A percentile compares a stretch with the other conserved stretches of the same genome.
phyloP scores from a whole-genome alignment of 108 stramenopile species.

The Skeletonema menzelii region DNA sequence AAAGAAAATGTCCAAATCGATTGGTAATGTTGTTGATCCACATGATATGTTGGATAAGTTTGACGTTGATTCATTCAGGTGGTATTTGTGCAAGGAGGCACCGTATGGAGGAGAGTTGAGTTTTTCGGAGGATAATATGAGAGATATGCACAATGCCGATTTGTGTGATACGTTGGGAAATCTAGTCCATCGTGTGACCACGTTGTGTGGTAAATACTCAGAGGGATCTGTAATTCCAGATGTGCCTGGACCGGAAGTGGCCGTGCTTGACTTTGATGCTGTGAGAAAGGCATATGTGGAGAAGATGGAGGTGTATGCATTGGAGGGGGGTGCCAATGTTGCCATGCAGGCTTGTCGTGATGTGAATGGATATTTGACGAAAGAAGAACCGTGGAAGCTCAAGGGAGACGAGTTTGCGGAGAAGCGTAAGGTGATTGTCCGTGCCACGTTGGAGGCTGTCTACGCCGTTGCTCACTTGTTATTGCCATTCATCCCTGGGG shows the following conservation, averaged over 20 bases:
- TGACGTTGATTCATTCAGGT: constrained; percentile 93
- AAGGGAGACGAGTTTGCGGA: constrained; percentile 87
- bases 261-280: constrained; percentile 63
- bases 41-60: constrained; percentile 90
- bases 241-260: constrained; percentile 47
- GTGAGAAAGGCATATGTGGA: constrained; percentile 54
- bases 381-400: constrained; percentile 95
- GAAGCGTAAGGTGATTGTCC: constrained; percentile 79
- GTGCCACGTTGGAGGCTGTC: constrained; percentile 91
- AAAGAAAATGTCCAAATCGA: constrained; percentile 98
- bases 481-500: constrained; percentile 88
- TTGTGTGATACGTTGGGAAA: constrained; percentile 97
- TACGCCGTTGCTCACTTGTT: constrained; percentile 93
- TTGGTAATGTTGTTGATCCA: constrained; percentile 98
- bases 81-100: constrained; percentile 92
- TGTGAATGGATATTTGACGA: constrained; percentile 93
- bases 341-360: constrained; percentile 86
- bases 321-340: constrained; percentile 75
- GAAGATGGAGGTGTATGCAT: constrained; percentile 81
- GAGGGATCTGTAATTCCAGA: constrained; percentile 86
- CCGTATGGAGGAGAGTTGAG: constrained; percentile 93
- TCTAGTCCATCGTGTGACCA: constrained; percentile 94
- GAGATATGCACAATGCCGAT: constrained; percentile 95
- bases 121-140: constrained; percentile 83
- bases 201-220: constrained; percentile 79